Base-by-base conservation (phyloP, 2,329 filamentous ascomycete species). In the Reticulascus tulasneorum region DNA sequence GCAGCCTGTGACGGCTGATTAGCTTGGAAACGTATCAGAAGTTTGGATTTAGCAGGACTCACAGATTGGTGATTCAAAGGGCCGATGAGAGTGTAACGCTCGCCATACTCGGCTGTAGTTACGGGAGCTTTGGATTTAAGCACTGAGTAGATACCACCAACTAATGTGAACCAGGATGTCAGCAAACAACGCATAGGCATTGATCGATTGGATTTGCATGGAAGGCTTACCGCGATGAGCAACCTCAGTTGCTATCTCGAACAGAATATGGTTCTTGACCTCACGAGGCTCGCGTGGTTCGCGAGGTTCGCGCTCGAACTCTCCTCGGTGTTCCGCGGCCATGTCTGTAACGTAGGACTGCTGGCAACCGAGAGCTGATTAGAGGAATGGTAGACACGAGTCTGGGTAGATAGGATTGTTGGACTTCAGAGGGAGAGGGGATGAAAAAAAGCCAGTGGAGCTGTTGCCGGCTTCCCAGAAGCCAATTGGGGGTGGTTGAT, bases 111-210 rank as follows among this genome's bases (percentile, higher is more conserved):
- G 44, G 89, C 89, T 1, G 91, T 96, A 27, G 93, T 97, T 44
- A 97, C 93, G 33, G 93, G 91, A 23, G 93, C 91, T 66, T 98
- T 98, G 44, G 93, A 98, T 67, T 98, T 98, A 66, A 98, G 82
- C 48, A 98, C 93, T 12, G 91, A 97, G 73, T 98, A 98, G 67
- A 98, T 98, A 54, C 93, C 93, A 57, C 93, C 93, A 44, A 98
- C 93, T 94, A 39, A 13, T 36, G 28, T 22, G 30, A 13, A 33
- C 30, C n/a, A 33, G 42, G 31, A 42, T 33, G 46, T 55, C 38
- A 62, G 51, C 37, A 37, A 37, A 41, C 40, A 40, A 37, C 40
- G 11, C 5, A 29, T 29, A 42, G 27, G 35, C 26, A 16, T 19
- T 40, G 21, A 34, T 28, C 35, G 24, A 29, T 16, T 26, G 31